Base-by-base conservation (phyloP, 1,139 yeast genomes). In the Candida sp. region DNA sequence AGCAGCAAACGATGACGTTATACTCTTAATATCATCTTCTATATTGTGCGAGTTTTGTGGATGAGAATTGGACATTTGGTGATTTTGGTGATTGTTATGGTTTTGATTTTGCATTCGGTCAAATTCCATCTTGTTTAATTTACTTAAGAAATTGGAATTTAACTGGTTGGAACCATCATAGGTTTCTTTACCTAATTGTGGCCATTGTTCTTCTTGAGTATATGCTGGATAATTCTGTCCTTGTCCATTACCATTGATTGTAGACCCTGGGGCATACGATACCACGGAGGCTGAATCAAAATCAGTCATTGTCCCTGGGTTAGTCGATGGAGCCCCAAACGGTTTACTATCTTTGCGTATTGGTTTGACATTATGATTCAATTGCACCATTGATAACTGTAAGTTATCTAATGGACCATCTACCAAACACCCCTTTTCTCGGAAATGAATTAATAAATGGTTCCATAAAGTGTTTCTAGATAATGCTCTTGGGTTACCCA, bases 351-450 rank as follows among this genome's bases (percentile, higher is more conserved):
- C 45, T 22, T 42, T 40, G 21, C 44, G 41, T 33, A 36, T 39
- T 23, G 27, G 39, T 33, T 37, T 37, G 9, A 41, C 36, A 22
- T 46, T 39, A 36, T 46, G 49, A 38, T 56, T 54, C 50, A 86
- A 68, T 52, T 81, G 90, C 22, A 87, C 83, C 56, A 81, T 75
- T 45, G 88, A 83, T 38, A 86, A 70, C 58, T 86, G 95, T 49
- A 91, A 73, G 54, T 83, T 86, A 48, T 86, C 93, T 53, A 91
- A 71, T 2, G 90, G 82, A n/a, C 98, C 98, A 61, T 91, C 97
- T 29, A 91, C 97, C 40, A 91, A 72, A 63, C 95, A 86, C 1
- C 96, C 96, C 50, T 79, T 80, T 56, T 87, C 95, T 62, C 96
- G 75, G 66, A 81, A 90, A 61, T 88, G 95, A 39, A 81, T 66